Evolutionary conservation across 495 filamentous ascomycete species (phyloP).

Genomic region (Saxophila tyrrhenica): DNA sequence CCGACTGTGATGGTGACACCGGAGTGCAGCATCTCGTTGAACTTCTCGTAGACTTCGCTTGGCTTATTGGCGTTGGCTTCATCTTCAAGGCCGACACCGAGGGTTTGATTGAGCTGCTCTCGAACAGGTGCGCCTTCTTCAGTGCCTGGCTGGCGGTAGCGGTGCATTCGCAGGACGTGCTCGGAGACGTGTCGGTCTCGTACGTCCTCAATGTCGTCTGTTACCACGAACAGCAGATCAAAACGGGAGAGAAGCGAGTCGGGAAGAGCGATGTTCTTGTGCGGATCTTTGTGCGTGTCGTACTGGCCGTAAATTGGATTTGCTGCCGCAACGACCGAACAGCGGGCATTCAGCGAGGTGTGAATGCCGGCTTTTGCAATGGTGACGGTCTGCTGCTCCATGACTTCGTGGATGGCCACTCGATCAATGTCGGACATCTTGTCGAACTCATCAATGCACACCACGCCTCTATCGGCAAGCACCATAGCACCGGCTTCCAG

Average conservation of each 20-base stretch:
- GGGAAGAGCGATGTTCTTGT: conserved; percentile 94
- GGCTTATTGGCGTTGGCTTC: conserved; percentile 58
- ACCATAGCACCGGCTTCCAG: conserved; percentile 99
- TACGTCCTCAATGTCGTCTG: conserved; percentile 92
- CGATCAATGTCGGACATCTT: conserved; percentile 99
- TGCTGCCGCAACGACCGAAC: conserved; percentile 91
- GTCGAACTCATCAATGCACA: conserved; percentile 99
- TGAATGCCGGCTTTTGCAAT: conserved; percentile 99
- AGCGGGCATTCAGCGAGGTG: conserved; percentile 92
- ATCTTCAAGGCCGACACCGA: conserved; percentile 79
- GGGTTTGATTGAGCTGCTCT: conserved; percentile 70
- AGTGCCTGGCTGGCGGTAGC: conserved; percentile 84
- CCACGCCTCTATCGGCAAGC: conserved; percentile 88
- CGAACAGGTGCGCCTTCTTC: conserved; percentile 94
- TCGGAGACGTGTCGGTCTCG: conserved; percentile 87
- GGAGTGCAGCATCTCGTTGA: conserved; percentile 88
- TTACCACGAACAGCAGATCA: conserved; percentile 95
- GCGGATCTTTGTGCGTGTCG: conserved; percentile 95
- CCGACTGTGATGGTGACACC: conserved; percentile 68
- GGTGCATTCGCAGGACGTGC: conserved; percentile 95
- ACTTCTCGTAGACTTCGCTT: conserved; percentile 93
- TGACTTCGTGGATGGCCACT: conserved; percentile 99
- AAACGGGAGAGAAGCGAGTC: conserved; percentile 98
- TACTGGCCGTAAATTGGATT: conserved; percentile 99
- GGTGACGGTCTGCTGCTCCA: conserved; percentile 99